Evolutionary conservation across 768 basidiomycete genomes (phyloP).

Genomic region (Tylopilus subfusipes): DNA sequence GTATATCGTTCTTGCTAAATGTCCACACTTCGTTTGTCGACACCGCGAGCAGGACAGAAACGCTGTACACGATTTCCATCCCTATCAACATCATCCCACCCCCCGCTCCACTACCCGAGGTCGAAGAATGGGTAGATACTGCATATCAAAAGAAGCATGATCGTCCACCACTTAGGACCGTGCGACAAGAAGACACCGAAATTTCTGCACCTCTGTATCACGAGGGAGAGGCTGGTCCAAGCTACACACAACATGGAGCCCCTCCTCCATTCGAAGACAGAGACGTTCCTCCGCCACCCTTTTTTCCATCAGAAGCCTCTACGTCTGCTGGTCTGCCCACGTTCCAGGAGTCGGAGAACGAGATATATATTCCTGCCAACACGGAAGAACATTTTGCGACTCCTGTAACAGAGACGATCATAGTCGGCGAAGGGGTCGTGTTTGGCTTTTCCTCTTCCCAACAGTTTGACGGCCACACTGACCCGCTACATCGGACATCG

Average conservation of each 20-base stretch:
- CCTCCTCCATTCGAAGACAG: slow-evolving; percentile 86
- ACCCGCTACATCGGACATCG: slow-evolving; percentile 56
- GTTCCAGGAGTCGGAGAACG: slow-evolving; percentile 77
- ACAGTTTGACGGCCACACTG: slow-evolving; percentile 80
- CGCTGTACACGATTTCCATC: slow-evolving; percentile 58
- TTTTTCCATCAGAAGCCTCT: slow-evolving; percentile 56
- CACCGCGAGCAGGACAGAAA: slow-evolving; percentile 63
- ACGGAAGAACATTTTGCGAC: slow-evolving; percentile 38
- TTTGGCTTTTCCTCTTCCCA: slow-evolving; percentile 71
- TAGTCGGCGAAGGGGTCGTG: slow-evolving; percentile 70
- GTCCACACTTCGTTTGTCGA: slow-evolving; percentile 78
- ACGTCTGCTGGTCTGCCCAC: slow-evolving; percentile 61
- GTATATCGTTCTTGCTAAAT: slow-evolving; percentile 72
- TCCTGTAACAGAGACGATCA: slow-evolving; percentile 31
- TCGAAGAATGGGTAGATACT: slow-evolving; percentile 64
- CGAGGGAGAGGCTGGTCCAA: slow-evolving; percentile 73
- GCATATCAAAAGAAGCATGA: slow-evolving; percentile 90
- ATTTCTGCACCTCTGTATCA: slow-evolving; percentile 60
- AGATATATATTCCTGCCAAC: slow-evolving; percentile 59
- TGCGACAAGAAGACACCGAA: slow-evolving; percentile 65
- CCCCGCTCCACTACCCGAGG: slow-evolving; percentile 74
- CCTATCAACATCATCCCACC: slow-evolving; percentile 72
- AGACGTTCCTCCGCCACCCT: slow-evolving; percentile 69
- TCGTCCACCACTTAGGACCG: slow-evolving; percentile 67
- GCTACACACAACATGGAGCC: slow-evolving; percentile 56